These are phyloP conservation scores for Diatrype stigma DNA, from an alignment of 2,329 filamentous ascomycete genomes.

Conservation along the genomic window DNA sequence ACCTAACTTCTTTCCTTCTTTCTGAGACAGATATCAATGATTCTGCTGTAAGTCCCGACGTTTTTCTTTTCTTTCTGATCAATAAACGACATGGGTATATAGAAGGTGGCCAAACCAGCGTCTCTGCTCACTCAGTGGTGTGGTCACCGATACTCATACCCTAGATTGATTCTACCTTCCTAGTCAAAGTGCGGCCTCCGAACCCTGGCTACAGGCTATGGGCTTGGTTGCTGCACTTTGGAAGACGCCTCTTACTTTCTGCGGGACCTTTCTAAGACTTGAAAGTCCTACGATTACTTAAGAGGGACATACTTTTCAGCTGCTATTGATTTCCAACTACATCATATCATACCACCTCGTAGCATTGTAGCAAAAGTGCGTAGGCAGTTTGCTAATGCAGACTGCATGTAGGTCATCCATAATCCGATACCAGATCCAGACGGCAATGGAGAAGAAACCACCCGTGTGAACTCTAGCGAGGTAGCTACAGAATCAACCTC, in stretches of 20 bases:
- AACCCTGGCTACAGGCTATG: conserved; percentile 35
- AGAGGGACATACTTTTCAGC: conserved; percentile 41
- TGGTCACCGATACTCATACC: conserved; percentile 68
- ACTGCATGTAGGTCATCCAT: conserved; percentile 5
- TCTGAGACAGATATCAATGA: conserved; percentile 58
- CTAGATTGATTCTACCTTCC: conserved; percentile 45
- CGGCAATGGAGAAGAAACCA: conserved; percentile 3
- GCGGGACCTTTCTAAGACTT: conserved; percentile 43
- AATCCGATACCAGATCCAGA: not conserved
- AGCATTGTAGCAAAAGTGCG: conserved; percentile 3
- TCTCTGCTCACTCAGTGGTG: conserved; percentile 43
- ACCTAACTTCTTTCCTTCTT: conserved; percentile 73
- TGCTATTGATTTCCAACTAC: conserved; percentile 7
- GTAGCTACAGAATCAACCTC: not conserved
- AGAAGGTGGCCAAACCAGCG: conserved; percentile 60
- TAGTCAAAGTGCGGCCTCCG: conserved; percentile 21
- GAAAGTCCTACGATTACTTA: conserved; percentile 44
- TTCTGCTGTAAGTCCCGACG: conserved; percentile 38
- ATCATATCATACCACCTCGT: conserved; percentile 12
- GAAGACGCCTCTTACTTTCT: conserved; percentile 38
- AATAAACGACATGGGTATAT: conserved; percentile 39
- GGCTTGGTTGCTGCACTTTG: conserved; percentile 33
- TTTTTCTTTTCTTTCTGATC: conserved; percentile 8
- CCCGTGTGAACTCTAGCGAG: conserved; percentile 4
- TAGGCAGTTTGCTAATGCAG: conserved; percentile 6